Evolutionary conservation across 805 yeast genomes (phyloP).

Genomic region (Monosporozyma unispora): DNA sequence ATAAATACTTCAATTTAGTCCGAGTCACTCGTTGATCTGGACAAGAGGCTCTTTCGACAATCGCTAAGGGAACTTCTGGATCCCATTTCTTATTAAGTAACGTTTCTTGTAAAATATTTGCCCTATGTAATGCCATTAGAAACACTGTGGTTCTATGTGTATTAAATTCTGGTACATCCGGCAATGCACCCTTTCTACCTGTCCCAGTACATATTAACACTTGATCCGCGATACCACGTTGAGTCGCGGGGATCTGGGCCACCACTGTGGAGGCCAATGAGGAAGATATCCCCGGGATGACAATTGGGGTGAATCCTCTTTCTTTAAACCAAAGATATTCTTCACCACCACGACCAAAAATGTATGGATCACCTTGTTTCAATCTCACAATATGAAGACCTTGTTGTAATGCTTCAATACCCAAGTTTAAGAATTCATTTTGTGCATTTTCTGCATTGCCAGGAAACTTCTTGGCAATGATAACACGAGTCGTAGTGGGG

Average conservation of each 20-base stretch:
- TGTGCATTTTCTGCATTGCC: constrained; percentile 96
- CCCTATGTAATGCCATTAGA: constrained; percentile 81
- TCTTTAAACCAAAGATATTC: constrained; percentile 61
- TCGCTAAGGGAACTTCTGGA: constrained; percentile 62
- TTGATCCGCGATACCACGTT: constrained; percentile 86
- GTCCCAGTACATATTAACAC: constrained; percentile 91
- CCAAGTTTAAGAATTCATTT: constrained; percentile 66
- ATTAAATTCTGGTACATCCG: constrained; percentile 67
- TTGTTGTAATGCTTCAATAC: constrained; percentile 49
- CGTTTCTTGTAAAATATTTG: constrained; percentile 40
- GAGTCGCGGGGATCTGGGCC: constrained; percentile 83
- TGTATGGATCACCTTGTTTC: constrained; percentile 95
- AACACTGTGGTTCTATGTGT: constrained; percentile 73
- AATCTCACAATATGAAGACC: constrained; percentile 80
- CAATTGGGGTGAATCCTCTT: constrained; percentile 63
- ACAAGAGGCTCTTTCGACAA: constrained; percentile 86
- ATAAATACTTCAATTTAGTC: constrained; percentile 57
- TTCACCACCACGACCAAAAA: constrained; percentile 95
- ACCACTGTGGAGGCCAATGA: constrained; percentile 82
- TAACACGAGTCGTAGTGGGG: constrained; percentile 65
- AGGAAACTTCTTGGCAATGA: constrained; percentile 89
- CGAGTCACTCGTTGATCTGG: constrained; percentile 84
- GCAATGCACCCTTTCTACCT: constrained; percentile 78
- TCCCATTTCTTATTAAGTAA: constrained; percentile 59
- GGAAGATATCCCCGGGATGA: constrained; percentile 82